Evolutionary conservation across 257 asterid species (phyloP).

Genomic region (Thymus quinquecostatus): DNA sequence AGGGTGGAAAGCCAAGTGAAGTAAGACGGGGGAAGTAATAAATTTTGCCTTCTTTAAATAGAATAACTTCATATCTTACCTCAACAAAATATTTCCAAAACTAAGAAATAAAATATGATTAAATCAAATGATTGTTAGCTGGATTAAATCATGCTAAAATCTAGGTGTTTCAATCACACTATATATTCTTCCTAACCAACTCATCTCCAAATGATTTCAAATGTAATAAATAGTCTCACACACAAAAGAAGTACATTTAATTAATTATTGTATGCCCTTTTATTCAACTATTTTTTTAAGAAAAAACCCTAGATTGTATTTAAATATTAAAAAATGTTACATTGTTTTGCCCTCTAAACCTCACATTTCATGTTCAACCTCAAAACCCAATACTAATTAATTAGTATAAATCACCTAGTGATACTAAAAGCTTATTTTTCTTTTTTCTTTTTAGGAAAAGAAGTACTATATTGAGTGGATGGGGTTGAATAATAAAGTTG

Average conservation of each 20-base stretch:
- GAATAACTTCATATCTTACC: constrained; percentile 12
- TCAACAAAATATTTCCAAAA: constrained; percentile 12
- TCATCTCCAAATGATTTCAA: constrained; percentile 37
- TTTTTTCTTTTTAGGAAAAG: neutral
- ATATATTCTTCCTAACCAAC: constrained; percentile 21
- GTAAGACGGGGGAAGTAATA: no score
- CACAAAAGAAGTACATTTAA: neutral
- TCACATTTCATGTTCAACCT: constrained; percentile 31
- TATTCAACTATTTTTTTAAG: neutral
- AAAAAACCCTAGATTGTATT: neutral
- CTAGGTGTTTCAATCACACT: constrained; percentile 34
- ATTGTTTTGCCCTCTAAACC: constrained; percentile 29
- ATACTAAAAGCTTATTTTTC: constrained; percentile 22
- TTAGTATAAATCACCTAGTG: constrained; percentile 20
- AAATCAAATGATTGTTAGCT: constrained; percentile 41
- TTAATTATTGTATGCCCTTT: neutral
- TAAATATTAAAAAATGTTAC: neutral
- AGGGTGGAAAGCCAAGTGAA: no score
- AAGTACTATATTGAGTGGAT: constrained; percentile 37
- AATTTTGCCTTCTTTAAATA: constrained; percentile 5
- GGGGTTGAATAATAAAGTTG: constrained; percentile 42
- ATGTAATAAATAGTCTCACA: constrained; percentile 5
- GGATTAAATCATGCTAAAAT: constrained; percentile 38
- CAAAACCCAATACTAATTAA: constrained; percentile 10
- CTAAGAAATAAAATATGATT: constrained; percentile 15